Conservation (phyloP, 2,329 filamentous ascomycete genomes). For the Aspergillus cejpii region DNA sequence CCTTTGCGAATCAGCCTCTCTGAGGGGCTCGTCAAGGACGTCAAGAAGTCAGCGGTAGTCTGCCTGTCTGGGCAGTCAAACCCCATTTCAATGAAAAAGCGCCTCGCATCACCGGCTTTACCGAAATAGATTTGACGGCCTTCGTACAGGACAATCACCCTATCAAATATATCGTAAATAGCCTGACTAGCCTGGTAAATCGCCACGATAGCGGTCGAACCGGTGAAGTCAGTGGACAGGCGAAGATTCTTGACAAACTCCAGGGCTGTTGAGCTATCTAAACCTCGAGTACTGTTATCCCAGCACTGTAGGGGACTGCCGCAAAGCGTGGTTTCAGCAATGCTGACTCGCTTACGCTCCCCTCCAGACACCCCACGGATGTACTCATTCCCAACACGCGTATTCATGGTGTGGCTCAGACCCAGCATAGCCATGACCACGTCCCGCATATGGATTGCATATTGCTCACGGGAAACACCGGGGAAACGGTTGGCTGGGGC, state of each 20-base stretch:
- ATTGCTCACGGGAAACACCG: conserved; percentile 41
- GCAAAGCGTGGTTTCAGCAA: conserved; percentile 48
- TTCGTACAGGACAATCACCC: conserved; percentile 63
- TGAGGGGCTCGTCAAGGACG: conserved; percentile 57
- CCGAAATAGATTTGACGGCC: conserved; percentile 72
- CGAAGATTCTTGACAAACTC: conserved; percentile 49
- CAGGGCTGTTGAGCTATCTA: conserved; percentile 49
- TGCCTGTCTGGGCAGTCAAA: conserved; percentile 62
- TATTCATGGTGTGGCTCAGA: conserved; percentile 47
- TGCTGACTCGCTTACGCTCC: conserved; percentile 54
- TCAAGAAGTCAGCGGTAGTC: conserved; percentile 63
- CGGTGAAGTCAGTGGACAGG: conserved; percentile 43
- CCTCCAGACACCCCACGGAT: conserved; percentile 56
- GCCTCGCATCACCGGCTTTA: conserved; percentile 51
- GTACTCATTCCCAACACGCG: conserved; percentile 47
- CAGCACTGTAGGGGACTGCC: conserved; percentile 43
- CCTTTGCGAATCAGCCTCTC: conserved; percentile 53
- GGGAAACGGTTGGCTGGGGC: conserved; percentile 38
- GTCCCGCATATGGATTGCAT: conserved; percentile 42
- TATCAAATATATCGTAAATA: conserved; percentile 58
- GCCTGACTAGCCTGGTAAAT: conserved; percentile 47
- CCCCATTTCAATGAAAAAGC: conserved; percentile 62
- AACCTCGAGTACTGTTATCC: conserved; percentile 45
- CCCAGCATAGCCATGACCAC: conserved; percentile 51
- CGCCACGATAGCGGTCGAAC: conserved; percentile 46